These are phyloP conservation scores for Trichosanthes cucumerina DNA, from an alignment of 306 rosid species.

Conservation along the genomic window DNA sequence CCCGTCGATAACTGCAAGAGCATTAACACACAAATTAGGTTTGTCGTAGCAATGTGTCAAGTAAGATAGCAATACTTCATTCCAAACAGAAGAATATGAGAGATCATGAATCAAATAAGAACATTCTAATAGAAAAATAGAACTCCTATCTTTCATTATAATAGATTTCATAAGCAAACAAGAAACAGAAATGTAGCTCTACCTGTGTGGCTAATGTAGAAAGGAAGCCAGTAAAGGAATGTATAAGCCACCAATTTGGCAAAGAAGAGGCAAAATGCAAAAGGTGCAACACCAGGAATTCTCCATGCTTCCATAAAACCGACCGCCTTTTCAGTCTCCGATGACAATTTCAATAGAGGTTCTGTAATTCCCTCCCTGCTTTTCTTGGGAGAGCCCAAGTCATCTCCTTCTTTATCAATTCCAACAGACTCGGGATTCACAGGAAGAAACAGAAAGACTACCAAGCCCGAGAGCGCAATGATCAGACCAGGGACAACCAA, in stretches of 20 bases:
- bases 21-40: neutral
- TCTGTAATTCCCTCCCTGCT: slow-evolving; percentile 34
- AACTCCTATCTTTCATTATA: neutral
- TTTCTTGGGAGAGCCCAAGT: slow-evolving; percentile 39
- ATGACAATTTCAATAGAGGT: slow-evolving; percentile 41
- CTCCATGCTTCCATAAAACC: slow-evolving; percentile 94
- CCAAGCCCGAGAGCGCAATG: slow-evolving; percentile 47
- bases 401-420: slow-evolving; percentile 43
- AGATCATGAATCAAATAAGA: neutral
- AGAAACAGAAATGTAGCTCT: neutral
- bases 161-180: neutral
- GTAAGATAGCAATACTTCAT: neutral
- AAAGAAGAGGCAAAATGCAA: slow-evolving; percentile 88
- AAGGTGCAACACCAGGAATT: slow-evolving; percentile 98
- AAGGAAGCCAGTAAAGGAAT: slow-evolving; percentile 98
- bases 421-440: slow-evolving; percentile 67
- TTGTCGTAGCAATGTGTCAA: neutral
- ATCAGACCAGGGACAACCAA: slow-evolving; percentile 71
- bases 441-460: slow-evolving; percentile 56
- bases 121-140: neutral
- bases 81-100: neutral
- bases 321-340: slow-evolving; percentile 36
- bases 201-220: slow-evolving; percentile 92
- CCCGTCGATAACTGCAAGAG: slow-evolving; percentile 81
- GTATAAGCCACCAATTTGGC: slow-evolving; percentile 98